Evolutionary conservation across 2,329 filamentous ascomycete species (phyloP).

Genomic region (Aspergillus proliferans): DNA sequence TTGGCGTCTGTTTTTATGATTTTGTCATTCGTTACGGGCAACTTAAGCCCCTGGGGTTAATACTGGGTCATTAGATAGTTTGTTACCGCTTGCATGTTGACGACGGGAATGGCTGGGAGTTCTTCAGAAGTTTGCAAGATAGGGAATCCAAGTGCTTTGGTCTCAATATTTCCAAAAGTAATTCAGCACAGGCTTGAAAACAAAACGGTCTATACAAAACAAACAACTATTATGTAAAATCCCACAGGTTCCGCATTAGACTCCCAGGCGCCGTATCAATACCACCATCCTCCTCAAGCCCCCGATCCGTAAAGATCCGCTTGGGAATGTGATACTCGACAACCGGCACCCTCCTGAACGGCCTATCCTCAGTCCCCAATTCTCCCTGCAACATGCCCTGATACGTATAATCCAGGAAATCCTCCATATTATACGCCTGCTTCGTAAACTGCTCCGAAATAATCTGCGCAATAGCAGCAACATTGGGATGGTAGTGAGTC

Average conservation of each 20-base stretch:
- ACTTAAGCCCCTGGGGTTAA: too few relatives aligned
- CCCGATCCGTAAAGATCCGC: conserved; percentile 57
- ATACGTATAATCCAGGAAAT: conserved; percentile 95
- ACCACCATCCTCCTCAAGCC: conserved; percentile 36
- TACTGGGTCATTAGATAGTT: too few relatives aligned
- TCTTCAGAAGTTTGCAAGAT: too few relatives aligned
- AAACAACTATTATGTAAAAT: conserved; percentile 22
- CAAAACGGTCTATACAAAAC: conserved; percentile 1
- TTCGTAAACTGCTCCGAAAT: conserved; percentile 97
- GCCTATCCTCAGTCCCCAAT: conserved; percentile 57
- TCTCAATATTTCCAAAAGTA: neutral
- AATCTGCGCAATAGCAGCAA: conserved; percentile 88
- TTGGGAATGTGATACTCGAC: conserved; percentile 94
- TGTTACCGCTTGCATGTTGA: too few relatives aligned
- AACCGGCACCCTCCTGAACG: conserved; percentile 77
- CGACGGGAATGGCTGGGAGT: too few relatives aligned
- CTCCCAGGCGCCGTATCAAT: conserved; percentile 32
- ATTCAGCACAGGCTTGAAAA: neutral
- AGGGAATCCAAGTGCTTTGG: neutral
- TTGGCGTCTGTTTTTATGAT: too few relatives aligned
- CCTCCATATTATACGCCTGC: conserved; percentile 87
- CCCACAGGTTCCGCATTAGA: conserved; percentile 34
- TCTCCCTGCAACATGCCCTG: conserved; percentile 70
- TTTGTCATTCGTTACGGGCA: too few relatives aligned
- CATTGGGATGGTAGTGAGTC: conserved; percentile 93